These are phyloP conservation scores for Boletus eberwhitei DNA, from an alignment of 768 basidiomycete species.

Conservation along the genomic window DNA sequence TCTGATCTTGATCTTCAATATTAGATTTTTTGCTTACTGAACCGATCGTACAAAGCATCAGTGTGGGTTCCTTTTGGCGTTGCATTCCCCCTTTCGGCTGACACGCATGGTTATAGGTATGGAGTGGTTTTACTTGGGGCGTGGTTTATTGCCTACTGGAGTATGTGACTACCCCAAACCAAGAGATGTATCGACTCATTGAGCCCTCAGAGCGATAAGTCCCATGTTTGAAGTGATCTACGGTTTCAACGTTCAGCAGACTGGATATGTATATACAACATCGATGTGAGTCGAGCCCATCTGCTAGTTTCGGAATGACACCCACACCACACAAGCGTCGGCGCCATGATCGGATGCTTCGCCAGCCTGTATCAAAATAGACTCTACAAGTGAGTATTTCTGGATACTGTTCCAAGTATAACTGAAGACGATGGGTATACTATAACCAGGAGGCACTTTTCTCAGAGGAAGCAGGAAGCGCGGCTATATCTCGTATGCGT, in stretches of 20 bases:
- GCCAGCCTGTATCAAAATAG: conserved; percentile 46
- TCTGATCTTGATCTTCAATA: not conserved
- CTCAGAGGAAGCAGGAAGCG: conserved; percentile 47
- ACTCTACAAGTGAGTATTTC: conserved; percentile 40
- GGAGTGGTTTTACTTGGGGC: conserved; percentile 74
- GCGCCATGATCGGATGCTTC: conserved; percentile 43
- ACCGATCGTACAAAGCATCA: conserved; percentile 70
- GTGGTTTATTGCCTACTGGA: conserved; percentile 64
- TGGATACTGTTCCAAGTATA: conserved; percentile 6
- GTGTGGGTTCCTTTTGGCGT: conserved; percentile 39
- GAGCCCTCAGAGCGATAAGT: conserved; percentile 43
- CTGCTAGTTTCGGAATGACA: not conserved
- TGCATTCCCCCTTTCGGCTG: not conserved
- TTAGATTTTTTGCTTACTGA: conserved; percentile 40
- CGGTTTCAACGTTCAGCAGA: conserved; percentile 55
- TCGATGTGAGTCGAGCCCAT: conserved; percentile 40
- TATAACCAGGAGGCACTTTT: conserved; percentile 22
- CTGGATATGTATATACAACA: conserved; percentile 55
- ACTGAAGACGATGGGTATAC: conserved; percentile 6
- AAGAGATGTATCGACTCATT: not conserved
- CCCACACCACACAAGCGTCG: conserved; percentile 40
- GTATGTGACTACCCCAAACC: conserved; percentile 29
- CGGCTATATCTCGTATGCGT: conserved; percentile 54
- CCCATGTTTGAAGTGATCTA: conserved; percentile 56
- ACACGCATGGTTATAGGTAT: conserved; percentile 39